Conservation (phyloP, 106 monocot genomes). For the Apostasia shenzhenica region DNA sequence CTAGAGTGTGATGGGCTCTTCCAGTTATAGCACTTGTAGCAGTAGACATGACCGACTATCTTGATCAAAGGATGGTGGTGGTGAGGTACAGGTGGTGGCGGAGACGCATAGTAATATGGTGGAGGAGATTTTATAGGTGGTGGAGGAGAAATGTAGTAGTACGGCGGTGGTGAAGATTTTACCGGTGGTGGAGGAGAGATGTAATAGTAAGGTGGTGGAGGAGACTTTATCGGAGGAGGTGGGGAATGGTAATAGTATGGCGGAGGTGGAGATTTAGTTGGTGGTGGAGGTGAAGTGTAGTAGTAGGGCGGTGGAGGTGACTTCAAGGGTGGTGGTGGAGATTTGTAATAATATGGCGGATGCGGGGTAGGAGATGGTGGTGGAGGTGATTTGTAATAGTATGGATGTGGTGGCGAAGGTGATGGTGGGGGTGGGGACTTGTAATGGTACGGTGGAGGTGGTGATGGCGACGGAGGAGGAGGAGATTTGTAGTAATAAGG, state of each 20-base stretch:
- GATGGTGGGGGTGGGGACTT: conserved; percentile 3
- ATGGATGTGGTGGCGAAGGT: conserved; percentile 15
- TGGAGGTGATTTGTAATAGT: conserved; percentile 19
- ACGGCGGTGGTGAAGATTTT: conserved; percentile 2
- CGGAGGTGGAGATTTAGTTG: background rate
- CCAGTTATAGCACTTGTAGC: conserved; percentile 56
- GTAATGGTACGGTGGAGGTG: conserved; percentile 21
- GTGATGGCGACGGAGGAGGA: background rate
- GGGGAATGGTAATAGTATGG: background rate
- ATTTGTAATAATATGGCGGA: conserved; percentile 7
- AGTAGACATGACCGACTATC: conserved; percentile 62
- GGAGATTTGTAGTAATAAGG: conserved; percentile 28
- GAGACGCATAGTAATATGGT: conserved; percentile 15
- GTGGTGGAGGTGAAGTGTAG: background rate
- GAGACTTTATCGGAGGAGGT: background rate
- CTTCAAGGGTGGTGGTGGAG: background rate
- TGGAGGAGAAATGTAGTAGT: conserved; percentile 20
- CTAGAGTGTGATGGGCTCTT: conserved; percentile 34
- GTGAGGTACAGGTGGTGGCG: conserved; percentile 15
- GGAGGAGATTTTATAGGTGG: conserved; percentile 19
- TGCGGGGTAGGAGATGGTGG: conserved; percentile 15
- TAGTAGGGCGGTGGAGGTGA: background rate
- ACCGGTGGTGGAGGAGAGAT: background rate
- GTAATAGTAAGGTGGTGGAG: conserved; percentile 2
- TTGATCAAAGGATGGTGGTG: conserved; percentile 18